phyloP scores from a whole-genome alignment of 148 eudicot species.

The Limonium bicolor region DNA sequence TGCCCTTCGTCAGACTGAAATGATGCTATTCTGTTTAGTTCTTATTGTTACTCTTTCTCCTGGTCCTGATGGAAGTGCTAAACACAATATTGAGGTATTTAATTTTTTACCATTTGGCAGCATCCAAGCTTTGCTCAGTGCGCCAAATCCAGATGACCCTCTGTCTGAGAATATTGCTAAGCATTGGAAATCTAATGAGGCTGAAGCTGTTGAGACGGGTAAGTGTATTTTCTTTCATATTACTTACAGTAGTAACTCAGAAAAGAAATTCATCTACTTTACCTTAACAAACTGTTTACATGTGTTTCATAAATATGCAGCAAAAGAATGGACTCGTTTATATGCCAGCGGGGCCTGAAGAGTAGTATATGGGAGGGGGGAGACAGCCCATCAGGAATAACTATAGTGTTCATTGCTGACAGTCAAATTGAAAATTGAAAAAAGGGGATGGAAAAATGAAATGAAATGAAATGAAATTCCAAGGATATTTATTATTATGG shows the following conservation, averaged over 20 bases:
- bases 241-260: background rate
- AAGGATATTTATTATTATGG: no score
- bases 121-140: slow-evolving; percentile 92
- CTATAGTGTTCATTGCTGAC: background rate
- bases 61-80: no score
- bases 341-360: slow-evolving; percentile 74
- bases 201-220: slow-evolving; percentile 96
- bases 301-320: slow-evolving; percentile 23
- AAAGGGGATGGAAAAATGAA: background rate
- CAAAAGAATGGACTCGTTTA: slow-evolving; percentile 85
- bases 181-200: slow-evolving; percentile 87
- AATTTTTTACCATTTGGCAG: slow-evolving; percentile 18
- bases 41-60: no score
- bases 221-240: background rate
- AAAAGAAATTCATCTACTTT: no score
- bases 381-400: slow-evolving; percentile 10
- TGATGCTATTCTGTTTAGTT: no score
- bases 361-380: background rate
- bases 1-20: no score
- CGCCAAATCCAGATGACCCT: slow-evolving; percentile 97
- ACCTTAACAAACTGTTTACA: background rate
- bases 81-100: background rate
- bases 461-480: background rate
- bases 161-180: slow-evolving; percentile 95
- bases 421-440: background rate